Evolutionary conservation across 2,329 filamentous ascomycete species (phyloP).

Genomic region (Acrocalymma vagum): DNA sequence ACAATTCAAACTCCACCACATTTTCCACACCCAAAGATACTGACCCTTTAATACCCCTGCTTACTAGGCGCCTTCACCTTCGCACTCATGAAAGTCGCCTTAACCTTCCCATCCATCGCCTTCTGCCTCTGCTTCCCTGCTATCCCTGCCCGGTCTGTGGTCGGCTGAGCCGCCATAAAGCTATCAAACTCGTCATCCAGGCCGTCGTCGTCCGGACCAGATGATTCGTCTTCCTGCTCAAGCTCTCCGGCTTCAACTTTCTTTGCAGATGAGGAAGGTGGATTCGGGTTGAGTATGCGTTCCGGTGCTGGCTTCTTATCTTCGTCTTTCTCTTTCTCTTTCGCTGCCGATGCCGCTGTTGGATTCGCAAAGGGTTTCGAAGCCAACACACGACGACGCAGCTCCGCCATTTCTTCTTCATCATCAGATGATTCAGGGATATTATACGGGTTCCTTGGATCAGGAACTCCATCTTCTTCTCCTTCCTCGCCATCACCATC

Average conservation of each 20-base stretch:
- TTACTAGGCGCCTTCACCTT: slow-evolving; percentile 33
- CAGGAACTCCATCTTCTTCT: slow-evolving; percentile 53
- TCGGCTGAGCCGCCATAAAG: slow-evolving; percentile 89
- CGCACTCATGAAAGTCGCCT: slow-evolving; percentile 43
- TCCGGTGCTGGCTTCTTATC: slow-evolving; percentile 65
- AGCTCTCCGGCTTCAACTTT: slow-evolving; percentile 46
- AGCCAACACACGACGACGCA: slow-evolving; percentile 86
- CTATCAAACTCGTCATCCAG: slow-evolving; percentile 87
- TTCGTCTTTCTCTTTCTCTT: slow-evolving; percentile 22
- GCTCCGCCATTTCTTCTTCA: slow-evolving; percentile 91
- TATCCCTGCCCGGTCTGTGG: slow-evolving; percentile 85
- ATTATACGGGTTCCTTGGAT: slow-evolving; percentile 72
- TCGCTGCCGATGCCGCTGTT: slow-evolving; percentile 40
- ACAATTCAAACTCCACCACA: too few relatives aligned
- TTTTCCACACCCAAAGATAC: too few relatives aligned
- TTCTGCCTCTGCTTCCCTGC: slow-evolving; percentile 65
- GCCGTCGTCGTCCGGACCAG: slow-evolving; percentile 69
- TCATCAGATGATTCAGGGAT: slow-evolving; percentile 79
- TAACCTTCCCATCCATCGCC: slow-evolving; percentile 44
- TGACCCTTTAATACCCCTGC: slow-evolving; percentile 18
- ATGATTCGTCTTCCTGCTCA: slow-evolving; percentile 72
- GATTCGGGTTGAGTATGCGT: slow-evolving; percentile 69
- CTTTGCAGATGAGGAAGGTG: slow-evolving; percentile 45
- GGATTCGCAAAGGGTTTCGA: slow-evolving; percentile 86
- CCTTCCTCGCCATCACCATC: slow-evolving; percentile 54